Base-by-base conservation (phyloP, 2,329 filamentous ascomycete genomes). In the Cladosporium sp. region DNA sequence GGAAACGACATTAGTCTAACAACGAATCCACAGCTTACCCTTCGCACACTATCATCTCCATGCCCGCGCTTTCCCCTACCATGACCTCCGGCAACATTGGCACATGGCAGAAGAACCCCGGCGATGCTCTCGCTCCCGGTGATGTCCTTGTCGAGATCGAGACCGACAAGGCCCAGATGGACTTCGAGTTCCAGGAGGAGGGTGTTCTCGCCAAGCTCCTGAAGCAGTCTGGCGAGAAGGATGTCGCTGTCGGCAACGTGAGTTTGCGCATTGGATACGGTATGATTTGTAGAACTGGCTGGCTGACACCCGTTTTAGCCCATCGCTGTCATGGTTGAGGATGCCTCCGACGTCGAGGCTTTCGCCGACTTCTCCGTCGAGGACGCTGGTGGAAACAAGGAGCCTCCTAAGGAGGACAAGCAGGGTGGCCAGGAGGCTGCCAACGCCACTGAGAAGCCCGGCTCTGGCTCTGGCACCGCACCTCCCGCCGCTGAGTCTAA, bases 131-230 rank as follows among this genome's bases (percentile, higher is more conserved):
- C 75, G 81, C 85, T 60, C 92, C 95, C 55, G 94, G 94, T 74
- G 94, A 99, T 75, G 94, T 99, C 49, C 81, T 99, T 68, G 67
- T 72, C 45, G 70, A 72, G 67, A 96, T 97, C 71, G 94, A 99
- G 84, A 99, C 94, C 70, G 94, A 99, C 80, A 99, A 99, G 84
- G 94, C 94, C 65, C 94, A 97, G 82, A 99, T 99, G 94, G 94
- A 99, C 82, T 97, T 99, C 75, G 94, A 99, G 79, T 97, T 96
- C 79, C 94, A 99, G 79, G 94, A 99, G 72, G 94, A 97, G 75
- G 94, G 93, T 81, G 84, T 96, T 61, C 83, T 99, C 67, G 93
- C 94, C 71, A 96, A 96, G 84, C 84, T 97, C 64, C 82, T 99
- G 72, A 94, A 92, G 80, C 89, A 96, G 47, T 88, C 88, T 61